Evolutionary conservation across 805 yeast species (phyloP).

Genomic region (Teunomyces barrocoloradensis): DNA sequence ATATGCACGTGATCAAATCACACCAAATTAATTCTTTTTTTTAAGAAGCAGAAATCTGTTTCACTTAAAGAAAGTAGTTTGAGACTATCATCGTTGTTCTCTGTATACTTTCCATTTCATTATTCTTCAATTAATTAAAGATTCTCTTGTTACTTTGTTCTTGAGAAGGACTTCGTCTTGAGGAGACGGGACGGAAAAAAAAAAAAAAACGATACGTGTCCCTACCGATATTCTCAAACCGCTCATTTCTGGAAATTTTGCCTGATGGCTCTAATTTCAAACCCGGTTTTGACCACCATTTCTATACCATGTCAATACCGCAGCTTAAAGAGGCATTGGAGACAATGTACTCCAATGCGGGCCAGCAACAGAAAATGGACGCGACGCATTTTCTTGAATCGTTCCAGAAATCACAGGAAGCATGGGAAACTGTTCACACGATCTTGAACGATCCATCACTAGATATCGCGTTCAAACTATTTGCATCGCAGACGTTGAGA

Average conservation of each 20-base stretch:
- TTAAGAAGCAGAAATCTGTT: no score
- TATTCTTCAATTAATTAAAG: no score
- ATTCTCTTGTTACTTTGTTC: no score
- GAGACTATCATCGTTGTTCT: no score
- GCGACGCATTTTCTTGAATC: conserved; percentile 62
- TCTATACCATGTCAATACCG: conserved; percentile 1
- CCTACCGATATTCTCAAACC: neutral
- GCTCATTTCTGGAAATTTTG: neutral
- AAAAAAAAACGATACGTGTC: neutral
- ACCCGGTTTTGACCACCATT: neutral
- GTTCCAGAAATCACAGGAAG: conserved; percentile 78
- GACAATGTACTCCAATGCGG: conserved; percentile 45
- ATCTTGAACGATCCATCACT: conserved; percentile 40
- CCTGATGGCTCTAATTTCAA: neutral
- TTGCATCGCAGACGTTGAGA: conserved; percentile 88
- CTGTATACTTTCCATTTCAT: no score
- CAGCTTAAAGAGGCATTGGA: conserved; percentile 46
- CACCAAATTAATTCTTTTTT: no score
- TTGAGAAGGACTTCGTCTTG: neutral
- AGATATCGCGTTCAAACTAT: conserved; percentile 63
- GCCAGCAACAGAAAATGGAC: conserved; percentile 45
- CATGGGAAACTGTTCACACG: conserved; percentile 72
- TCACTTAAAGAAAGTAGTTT: no score
- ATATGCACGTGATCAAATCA: neutral
- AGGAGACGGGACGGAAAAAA: neutral